Evolutionary conservation across 2,329 filamentous ascomycete species (phyloP), one percentile per base, ranked within the genome.

Genomic region (Paracamarosporium sp.): DNA sequence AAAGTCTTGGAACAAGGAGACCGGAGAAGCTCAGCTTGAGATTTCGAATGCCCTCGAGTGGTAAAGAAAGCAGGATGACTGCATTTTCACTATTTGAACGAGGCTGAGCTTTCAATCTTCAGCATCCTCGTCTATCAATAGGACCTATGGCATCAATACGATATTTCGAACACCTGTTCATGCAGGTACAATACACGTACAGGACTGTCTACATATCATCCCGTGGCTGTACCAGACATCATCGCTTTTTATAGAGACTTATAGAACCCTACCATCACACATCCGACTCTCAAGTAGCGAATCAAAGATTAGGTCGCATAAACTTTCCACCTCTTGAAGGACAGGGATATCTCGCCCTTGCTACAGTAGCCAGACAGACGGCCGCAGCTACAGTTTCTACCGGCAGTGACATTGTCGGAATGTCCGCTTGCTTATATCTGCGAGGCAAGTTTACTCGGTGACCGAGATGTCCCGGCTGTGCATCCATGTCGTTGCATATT

Each of bases 11-110:
- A 81, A 84, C 51, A 79, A 78, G 63, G 80, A 82, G 59, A 83
- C 81, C 50, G 87, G 86, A n/a, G 79, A 78, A 62, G 83, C 90
- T 53, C 86, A 84, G 63, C 76, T 96, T 62, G 87, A 92, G 79
- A 86, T 96, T 65, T 80, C 77, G 57, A 82, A 92, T 75, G 86
- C 86, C 48, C 76, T 89, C 71, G 63, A 69, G 40, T 75, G 68
- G 51, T 60, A 53, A 50, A 31, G 38, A 47, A 52, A 50, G 57
- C 20, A 55, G 25, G n/a, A 56, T 55, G 45, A 53, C 44, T 50
- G 33, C 24, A 47, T 36, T 30, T 25, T 12, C 17, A 30, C 12
- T 8, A 46, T 44, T 28, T 52, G 17, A 28, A 27, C 41, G 47
- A 53, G 46, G 52, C 52, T 38, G 52, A 52, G 56, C 38, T 27